Evolutionary conservation across 257 asterid species (phyloP), one percentile per base, ranked within the genome.

Genomic region (Nyctanthes arbortristis): DNA sequence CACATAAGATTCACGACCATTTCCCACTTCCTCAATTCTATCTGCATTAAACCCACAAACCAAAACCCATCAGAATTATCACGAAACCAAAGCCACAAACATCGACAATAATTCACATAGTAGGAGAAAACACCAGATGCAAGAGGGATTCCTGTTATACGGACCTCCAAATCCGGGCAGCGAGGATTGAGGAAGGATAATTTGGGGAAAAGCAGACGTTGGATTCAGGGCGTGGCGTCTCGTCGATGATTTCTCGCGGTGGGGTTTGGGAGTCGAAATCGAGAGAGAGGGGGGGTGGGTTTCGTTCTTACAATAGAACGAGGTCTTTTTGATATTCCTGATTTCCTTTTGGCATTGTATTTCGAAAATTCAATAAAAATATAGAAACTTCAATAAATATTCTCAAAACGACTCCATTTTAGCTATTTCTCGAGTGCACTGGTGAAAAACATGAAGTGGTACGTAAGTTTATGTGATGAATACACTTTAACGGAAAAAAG

Each of bases 1-100:
- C 66, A 60, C 68, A 73, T 29, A 72, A 60, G 81, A 70, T 82
- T 87, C 77, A 88, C 98, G 98, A 88, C 80, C 91, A 86, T 73
- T 81, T 76, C 79, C 33, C 54, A n/a, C 56, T 55, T 59, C 75
- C 56, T 65, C 27, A 54, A 25, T 65, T 55, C 10, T 65, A 68
- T 61, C 89, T 86, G 93, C 95, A 85, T 86, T 84, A 77, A 82
- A 74, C 77, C 80, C 88, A 71, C 35, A 59, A 40, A 72, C 59
- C 67, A 34, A 74, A n/a, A 81, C 20, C 66, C 79, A 72, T 70
- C 72, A 78, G 71, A 49, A 73, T 14, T 68, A 75, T 20, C 77
- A 40, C 40, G 24, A 65, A 29, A 29, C 28, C 70, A 63, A 35
- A 61, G 28, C 69, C 24, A 27, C 60, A 20, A 61, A 63, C 47